Base-by-base conservation (phyloP, 106 monocot genomes). In the Dendrobium officinale region DNA sequence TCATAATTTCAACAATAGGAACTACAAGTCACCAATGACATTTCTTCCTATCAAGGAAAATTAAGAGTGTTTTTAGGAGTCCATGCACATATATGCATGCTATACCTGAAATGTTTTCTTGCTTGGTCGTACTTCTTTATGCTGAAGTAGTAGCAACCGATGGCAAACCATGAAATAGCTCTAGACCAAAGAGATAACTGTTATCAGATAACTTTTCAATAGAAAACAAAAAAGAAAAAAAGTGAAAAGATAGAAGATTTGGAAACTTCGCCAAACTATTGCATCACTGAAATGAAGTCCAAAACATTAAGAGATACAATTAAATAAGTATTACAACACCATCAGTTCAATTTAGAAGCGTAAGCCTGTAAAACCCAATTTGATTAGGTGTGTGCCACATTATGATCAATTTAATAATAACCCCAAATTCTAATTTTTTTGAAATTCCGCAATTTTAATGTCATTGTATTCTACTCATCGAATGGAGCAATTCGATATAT, bases 91-190 rank as follows among this genome's bases (percentile, higher is more conserved):
- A 51, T 51, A 42, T 76, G 13, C 40, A 51, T 76, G 9, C 13
- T 51, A 87, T 87, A 99, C 99, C 99, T 73, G 78, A 95, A 99
- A 82, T 93, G 90, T 85, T 92, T 95, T 67, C 95, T 77, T 77
- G 99, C 95, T 86, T 91, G 99, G 81, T 91, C 92, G 83, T 86
- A 93, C 77, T 93, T 99, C 82, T 93, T 95, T 83, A 99, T 99
- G 77, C 99, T 93, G 67, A 86, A 88, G 82, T 99, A 99, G 85
- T 99, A 99, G 81, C 99, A 99, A 78, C 95, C 99, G 73, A 99
- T 91, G 85, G 95, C 90, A 83, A 99, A 99, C 95, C 99, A 99
- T 22, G 99, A 95, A 72, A 95, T 80, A 80, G 95, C 88, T 86
- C 99, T 99, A 85, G 55, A 80, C 48, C 78, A 72, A 56, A 72